Evolutionary conservation across 2,329 filamentous ascomycete genomes (phyloP).

Genomic region (Diaporthe sp.): DNA sequence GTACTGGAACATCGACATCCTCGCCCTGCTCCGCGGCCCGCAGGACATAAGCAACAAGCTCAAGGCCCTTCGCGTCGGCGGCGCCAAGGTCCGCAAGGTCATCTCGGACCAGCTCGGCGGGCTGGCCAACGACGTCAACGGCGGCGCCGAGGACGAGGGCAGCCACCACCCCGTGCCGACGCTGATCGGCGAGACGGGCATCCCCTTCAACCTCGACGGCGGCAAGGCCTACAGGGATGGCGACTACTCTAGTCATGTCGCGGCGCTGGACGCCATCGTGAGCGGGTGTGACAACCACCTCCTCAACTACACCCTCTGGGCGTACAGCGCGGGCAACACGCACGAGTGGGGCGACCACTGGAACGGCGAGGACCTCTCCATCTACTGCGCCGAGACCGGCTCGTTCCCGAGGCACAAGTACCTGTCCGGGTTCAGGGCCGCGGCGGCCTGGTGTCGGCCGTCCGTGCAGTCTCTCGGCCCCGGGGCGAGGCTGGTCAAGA

Average conservation of each 20-base stretch:
- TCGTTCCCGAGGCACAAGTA: conserved; percentile 43
- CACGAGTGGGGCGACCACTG: conserved; percentile 47
- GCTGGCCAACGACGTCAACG: conserved; percentile 42
- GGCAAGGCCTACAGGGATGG: conserved; percentile 44
- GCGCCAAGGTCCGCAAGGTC: conserved; percentile 42
- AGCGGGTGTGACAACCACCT: conserved; percentile 45
- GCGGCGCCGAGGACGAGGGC: conserved; percentile 1
- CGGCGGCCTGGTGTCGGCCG: conserved; percentile 45
- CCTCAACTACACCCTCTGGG: conserved; percentile 45
- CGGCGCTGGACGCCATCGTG: conserved; percentile 45
- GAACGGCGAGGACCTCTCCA: conserved; percentile 48
- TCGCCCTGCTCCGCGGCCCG: conserved; percentile 45
- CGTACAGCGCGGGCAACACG: conserved; percentile 44
- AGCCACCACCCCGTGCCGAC: conserved; percentile 38
- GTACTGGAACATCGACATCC: conserved; percentile 46
- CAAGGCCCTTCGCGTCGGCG: conserved; percentile 44
- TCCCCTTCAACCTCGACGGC: conserved; percentile 46
- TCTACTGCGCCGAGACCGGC: conserved; percentile 44
- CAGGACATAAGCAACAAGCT: conserved; percentile 43
- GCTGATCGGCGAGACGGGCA: conserved; percentile 46
- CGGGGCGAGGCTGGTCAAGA: conserved; percentile 5
- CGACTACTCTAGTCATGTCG: conserved; percentile 45
- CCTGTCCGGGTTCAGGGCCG: conserved; percentile 41
- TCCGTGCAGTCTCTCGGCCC: conserved; percentile 40
- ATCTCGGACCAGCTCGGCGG: conserved; percentile 44